These are phyloP conservation scores for Macaranga tanarius DNA, from an alignment of 441 rosid species.

Conservation along the genomic window DNA sequence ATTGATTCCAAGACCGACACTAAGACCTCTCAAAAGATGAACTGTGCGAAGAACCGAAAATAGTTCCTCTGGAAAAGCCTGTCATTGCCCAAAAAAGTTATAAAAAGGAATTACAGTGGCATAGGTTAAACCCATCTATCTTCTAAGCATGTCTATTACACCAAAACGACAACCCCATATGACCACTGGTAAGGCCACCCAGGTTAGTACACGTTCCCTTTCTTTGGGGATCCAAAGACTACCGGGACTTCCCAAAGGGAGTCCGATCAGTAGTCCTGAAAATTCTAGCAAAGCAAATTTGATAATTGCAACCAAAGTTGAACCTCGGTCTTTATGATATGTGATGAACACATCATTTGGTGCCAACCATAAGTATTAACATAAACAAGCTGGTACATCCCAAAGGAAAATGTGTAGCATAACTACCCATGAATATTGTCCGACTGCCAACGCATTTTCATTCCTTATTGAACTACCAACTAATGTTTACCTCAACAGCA, in stretches of 20 bases:
- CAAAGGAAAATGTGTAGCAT: background rate
- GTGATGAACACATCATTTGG: background rate
- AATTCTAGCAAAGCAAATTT: background rate
- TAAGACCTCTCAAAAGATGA: slow-evolving; percentile 83
- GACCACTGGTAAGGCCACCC: background rate
- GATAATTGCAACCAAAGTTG: background rate
- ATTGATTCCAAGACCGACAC: slow-evolving; percentile 86
- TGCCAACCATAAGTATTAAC: background rate
- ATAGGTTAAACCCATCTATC: background rate
- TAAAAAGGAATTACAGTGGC: background rate
- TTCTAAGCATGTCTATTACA: background rate
- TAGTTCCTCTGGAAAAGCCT: slow-evolving; percentile 92
- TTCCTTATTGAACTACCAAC: background rate
- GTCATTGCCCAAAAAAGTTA: slow-evolving; percentile 10
- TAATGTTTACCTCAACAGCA: slow-evolving; percentile 57
- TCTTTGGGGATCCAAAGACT: background rate
- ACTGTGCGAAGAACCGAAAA: slow-evolving; percentile 86
- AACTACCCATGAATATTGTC: background rate
- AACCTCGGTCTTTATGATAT: background rate
- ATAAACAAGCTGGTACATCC: background rate
- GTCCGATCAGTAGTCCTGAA: background rate
- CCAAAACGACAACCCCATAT: background rate
- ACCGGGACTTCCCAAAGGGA: background rate
- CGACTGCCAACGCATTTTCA: background rate
- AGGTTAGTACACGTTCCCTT: background rate